Base-by-base conservation (phyloP, 2,329 filamentous ascomycete genomes). In the Colletotrichum sp. region DNA sequence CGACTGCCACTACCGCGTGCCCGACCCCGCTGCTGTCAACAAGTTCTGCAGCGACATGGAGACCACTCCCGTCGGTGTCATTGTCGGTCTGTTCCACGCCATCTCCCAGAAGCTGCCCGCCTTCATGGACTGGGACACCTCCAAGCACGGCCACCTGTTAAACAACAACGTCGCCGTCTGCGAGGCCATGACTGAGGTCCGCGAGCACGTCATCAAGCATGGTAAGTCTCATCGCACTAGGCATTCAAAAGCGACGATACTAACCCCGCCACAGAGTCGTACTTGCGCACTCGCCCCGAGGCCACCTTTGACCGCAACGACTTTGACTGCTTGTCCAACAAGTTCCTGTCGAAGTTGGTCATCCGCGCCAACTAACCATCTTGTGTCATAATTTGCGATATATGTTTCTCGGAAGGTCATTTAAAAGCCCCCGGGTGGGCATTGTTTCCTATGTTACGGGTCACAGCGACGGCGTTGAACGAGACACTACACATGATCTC, bases 1-100 rank as follows among this genome's bases (percentile, higher is more conserved):
- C 82, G 96, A 98, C 87, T 97, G 95, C 89, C 95, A 98, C 87
- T 98, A 98, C 90, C 94, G 96, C 68, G 93, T 97, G 5, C 95
- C 95, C 6, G 96, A 98, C 83, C 91, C 94, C 70, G 89, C 91
- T 66, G 94, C 94, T 7, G 96, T 98, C 77, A 93, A 96, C 82
- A 98, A 98, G 87, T 98, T 98, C 89, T 98, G 96, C 89, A 92
- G 89, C 74, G 96, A 98, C 83, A 98, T 98, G 96, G 96, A 98
- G 88, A 95, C 94, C 12, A 98, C 94, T 9, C 96, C 96, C 1
- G 96, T 98, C 56, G 96, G 96, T 80, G 96, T 98, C 80, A 98
- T 98, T 81, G 96, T 98, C 78, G 96, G 96, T 61, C 91, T 98
- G 34, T 98, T 98, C 92, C 96, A 98, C 80, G 96, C 96, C 85